phyloP scores from a whole-genome alignment of 345 rosid genomes.

The Pugionium cornutum region DNA sequence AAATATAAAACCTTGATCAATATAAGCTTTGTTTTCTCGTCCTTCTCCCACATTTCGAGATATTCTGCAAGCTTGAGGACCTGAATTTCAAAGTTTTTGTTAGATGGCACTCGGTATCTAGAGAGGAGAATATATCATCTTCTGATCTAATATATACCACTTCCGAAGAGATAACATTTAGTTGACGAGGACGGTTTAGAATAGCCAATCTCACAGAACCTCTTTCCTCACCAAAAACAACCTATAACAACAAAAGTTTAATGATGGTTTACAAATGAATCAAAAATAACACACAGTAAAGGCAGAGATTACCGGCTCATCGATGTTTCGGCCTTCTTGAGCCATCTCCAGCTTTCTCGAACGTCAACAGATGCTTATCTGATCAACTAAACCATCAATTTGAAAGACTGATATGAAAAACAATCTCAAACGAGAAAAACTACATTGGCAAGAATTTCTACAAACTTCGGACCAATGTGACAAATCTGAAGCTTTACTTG shows the following conservation, averaged over 20 bases:
- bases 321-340: conserved; percentile 38
- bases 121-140: conserved; percentile 1
- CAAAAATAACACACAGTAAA: conserved; percentile 16
- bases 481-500: neutral
- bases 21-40: conserved; percentile 56
- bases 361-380: conserved; percentile 23
- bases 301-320: conserved; percentile 38
- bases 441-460: neutral
- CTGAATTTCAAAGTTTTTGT: conserved; percentile 41
- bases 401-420: neutral
- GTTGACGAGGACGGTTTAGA: conserved; percentile 81
- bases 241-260: conserved; percentile 45
- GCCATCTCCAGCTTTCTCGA: conserved; percentile 39
- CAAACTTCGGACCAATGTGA: neutral
- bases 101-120: conserved; percentile 14
- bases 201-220: conserved; percentile 59
- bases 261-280: neutral
- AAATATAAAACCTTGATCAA: conserved; percentile 62
- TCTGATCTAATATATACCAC: conserved; percentile 53
- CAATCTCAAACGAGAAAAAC: neutral
- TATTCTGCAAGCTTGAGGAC: conserved; percentile 71
- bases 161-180: conserved; percentile 79
- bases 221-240: conserved; percentile 70
- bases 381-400: conserved; percentile 11
- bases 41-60: conserved; percentile 86